Evolutionary conservation across 1,284 basidiomycete species (phyloP).

Genomic region (Malassezia nana): DNA sequence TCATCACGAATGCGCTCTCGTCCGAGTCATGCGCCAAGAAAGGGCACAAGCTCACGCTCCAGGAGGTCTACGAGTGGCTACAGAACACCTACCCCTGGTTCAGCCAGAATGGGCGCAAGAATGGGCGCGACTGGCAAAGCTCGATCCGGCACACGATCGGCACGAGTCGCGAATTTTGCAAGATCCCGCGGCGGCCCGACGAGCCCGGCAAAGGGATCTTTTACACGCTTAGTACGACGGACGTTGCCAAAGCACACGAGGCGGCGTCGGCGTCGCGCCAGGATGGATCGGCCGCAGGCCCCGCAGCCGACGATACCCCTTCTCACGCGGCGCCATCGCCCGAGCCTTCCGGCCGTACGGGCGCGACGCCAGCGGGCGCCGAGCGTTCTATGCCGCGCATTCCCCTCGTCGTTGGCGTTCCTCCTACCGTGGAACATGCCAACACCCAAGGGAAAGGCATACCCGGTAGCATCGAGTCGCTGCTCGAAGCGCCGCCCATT

Average conservation of each 20-base stretch:
- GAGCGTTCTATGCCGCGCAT: constrained; percentile 38
- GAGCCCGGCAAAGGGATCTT: constrained; percentile 45
- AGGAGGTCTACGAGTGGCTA: constrained; percentile 86
- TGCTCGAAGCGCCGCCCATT: constrained; percentile 59
- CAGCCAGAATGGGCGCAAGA: constrained; percentile 47
- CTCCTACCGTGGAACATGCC: constrained; percentile 51
- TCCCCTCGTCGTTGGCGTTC: constrained; percentile 58
- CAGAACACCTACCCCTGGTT: constrained; percentile 80
- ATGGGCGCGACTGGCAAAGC: constrained; percentile 44
- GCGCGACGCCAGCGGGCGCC: constrained; percentile 10
- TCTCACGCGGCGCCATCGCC: neutral
- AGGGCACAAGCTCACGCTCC: constrained; percentile 73
- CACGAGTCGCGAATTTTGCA: constrained; percentile 36
- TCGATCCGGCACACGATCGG: constrained; percentile 41
- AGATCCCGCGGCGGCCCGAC: constrained; percentile 33
- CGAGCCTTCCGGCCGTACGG: neutral
- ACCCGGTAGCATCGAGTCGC: constrained; percentile 42
- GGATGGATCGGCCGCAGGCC: neutral
- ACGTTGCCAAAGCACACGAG: constrained; percentile 28
- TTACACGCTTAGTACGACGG: constrained; percentile 31
- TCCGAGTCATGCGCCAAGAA: constrained; percentile 45
- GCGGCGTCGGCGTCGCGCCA: constrained; percentile 13
- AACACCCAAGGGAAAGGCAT: constrained; percentile 36
- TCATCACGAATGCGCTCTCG: constrained; percentile 37
- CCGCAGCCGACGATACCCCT: neutral